Conservation (phyloP, 73 alveolate genomes). For the Tetrahymena thermophila region DNA sequence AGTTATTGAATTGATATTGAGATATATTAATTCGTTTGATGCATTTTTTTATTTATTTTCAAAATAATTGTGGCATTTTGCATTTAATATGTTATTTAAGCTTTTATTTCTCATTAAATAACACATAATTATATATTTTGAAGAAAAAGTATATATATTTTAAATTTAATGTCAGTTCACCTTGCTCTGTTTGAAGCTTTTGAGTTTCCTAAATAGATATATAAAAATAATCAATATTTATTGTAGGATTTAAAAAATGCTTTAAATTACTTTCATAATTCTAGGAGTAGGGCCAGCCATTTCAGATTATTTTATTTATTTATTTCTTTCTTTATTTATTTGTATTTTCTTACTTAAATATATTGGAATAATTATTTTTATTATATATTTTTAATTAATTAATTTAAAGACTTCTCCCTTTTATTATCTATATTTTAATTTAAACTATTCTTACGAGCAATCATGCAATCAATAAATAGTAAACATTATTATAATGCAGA, state of each 20-base stretch:
- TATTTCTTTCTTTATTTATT: not conserved
- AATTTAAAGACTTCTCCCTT: not conserved
- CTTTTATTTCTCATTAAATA: no score
- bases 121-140: not conserved
- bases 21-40: not conserved
- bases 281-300: constrained; percentile 50
- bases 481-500: not conserved
- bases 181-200: not conserved
- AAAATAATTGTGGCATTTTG: not conserved
- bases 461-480: not conserved
- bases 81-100: no score
- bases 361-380: not conserved
- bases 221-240: not conserved
- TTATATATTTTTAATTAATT: not conserved
- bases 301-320: not conserved
- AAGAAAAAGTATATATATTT: not conserved
- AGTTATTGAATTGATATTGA: not conserved
- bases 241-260: not conserved
- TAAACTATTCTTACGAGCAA: not conserved
- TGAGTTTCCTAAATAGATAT: not conserved
- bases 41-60: not conserved
- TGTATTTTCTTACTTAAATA: not conserved
- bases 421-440: not conserved
- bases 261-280: constrained; percentile 19
- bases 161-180: not conserved